These are phyloP conservation scores for Sistotremastrum niveocremeum DNA, from an alignment of 768 basidiomycete species.

Conservation along the genomic window DNA sequence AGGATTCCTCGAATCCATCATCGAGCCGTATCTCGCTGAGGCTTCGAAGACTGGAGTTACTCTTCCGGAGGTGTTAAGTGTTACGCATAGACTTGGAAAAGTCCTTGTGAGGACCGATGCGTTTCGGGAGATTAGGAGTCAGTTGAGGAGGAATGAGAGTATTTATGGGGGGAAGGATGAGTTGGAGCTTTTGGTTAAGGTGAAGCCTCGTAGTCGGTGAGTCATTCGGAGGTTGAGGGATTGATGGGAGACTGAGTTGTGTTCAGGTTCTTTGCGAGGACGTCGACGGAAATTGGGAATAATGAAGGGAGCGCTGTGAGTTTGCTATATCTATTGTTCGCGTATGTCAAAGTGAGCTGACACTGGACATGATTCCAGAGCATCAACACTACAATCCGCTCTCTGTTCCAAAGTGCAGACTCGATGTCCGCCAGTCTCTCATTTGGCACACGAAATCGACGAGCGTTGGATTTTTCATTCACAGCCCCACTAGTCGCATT, in stretches of 20 bases:
- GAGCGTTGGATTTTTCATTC: conserved; percentile 62
- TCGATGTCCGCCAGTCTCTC: conserved; percentile 71
- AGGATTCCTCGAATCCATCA: conserved; percentile 69
- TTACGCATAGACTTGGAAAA: conserved; percentile 52
- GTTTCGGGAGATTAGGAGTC: conserved; percentile 53
- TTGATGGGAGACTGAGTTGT: conserved; percentile 35
- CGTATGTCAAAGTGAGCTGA: conserved; percentile 1
- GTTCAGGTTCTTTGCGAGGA: conserved; percentile 64
- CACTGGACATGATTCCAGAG: conserved; percentile 30
- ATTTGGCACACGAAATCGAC: conserved; percentile 76
- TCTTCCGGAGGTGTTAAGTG: conserved; percentile 55
- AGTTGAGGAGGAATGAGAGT: conserved; percentile 44
- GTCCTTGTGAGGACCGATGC: conserved; percentile 63
- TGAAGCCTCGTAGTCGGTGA: conserved; percentile 12
- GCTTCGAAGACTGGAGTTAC: conserved; percentile 11
- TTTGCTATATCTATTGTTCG: conserved; percentile 7
- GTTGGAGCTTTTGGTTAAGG: conserved; percentile 69
- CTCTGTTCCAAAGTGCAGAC: conserved; percentile 88
- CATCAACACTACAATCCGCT: conserved; percentile 67
- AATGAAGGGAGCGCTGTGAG: conserved; percentile 87
- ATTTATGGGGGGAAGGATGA: conserved; percentile 42
- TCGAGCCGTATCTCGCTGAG: conserved; percentile 46
- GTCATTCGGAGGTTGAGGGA: too few relatives aligned
- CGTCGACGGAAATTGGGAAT: conserved; percentile 84
- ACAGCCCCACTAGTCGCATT: conserved; percentile 37